These are phyloP conservation scores for Hypoxylon sp. DNA, from an alignment of 2,329 filamentous ascomycete genomes.

Conservation along the genomic window DNA sequence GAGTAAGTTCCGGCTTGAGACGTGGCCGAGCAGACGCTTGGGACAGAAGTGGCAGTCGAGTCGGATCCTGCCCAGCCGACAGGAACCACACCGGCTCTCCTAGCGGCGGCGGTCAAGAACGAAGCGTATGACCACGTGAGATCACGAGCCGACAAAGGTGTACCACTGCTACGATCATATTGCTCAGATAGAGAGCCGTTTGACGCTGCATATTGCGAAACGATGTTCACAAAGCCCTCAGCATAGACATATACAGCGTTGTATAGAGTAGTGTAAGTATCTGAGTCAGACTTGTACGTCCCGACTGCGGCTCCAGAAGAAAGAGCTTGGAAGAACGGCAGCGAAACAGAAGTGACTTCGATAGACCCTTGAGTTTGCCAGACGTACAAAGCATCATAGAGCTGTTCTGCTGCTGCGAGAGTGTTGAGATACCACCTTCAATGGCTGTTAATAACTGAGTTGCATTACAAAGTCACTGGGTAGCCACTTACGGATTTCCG, in stretches of 20 bases:
- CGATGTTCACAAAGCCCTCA: constrained; percentile 73
- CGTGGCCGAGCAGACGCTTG: constrained; percentile 63
- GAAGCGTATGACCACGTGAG: constrained; percentile 62
- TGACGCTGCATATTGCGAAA: constrained; percentile 72
- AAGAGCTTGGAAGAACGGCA: constrained; percentile 80
- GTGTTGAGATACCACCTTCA: constrained; percentile 81
- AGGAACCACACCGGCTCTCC: constrained; percentile 70
- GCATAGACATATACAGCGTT: constrained; percentile 71
- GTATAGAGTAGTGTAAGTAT: constrained; percentile 69
- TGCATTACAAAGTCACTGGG: neutral
- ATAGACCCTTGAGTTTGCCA: constrained; percentile 77
- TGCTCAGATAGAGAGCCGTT: constrained; percentile 79
- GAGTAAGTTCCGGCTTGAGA: constrained; percentile 68
- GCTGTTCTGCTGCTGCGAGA: constrained; percentile 82
- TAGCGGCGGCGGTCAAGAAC: constrained; percentile 74
- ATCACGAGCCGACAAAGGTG: constrained; percentile 74
- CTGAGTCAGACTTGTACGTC: constrained; percentile 68
- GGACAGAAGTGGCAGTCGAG: constrained; percentile 62
- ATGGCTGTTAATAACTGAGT: constrained; percentile 27
- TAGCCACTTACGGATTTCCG: constrained; percentile 72
- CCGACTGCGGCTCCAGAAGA: constrained; percentile 71
- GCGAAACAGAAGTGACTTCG: constrained; percentile 73
- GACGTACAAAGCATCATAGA: constrained; percentile 82
- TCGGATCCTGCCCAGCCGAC: constrained; percentile 67
- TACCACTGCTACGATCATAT: constrained; percentile 68